A percentile compares a stretch with the other conserved stretches of the same genome.
Evolutionary conservation across 176 grass and related monocot species (phyloP).

Genomic region (Neostapfia colusana): DNA sequence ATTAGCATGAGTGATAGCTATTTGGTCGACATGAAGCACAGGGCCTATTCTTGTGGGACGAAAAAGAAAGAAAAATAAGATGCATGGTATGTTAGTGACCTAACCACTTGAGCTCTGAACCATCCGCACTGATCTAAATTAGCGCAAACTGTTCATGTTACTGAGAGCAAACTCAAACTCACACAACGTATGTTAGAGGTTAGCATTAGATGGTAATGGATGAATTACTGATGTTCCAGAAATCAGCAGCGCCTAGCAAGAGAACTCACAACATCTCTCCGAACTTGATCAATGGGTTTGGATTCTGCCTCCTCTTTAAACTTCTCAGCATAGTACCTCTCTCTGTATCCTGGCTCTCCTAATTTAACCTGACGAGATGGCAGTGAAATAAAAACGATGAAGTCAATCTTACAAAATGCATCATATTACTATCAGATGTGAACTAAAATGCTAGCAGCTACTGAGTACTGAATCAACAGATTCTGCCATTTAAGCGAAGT

Average conservation of each 20-base stretch:
- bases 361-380: conserved; percentile 75
- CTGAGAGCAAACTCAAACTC: conserved; percentile 1
- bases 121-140: conserved; percentile 12
- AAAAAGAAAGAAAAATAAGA: no score
- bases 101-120: not conserved
- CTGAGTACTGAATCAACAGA: conserved; percentile 19
- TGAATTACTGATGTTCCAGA: conserved; percentile 15
- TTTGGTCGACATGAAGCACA: not conserved
- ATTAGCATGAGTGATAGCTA: conserved; percentile 4
- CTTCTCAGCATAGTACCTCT: conserved; percentile 91
- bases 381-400: conserved; percentile 27
- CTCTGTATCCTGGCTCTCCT: conserved; percentile 84
- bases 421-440: conserved; percentile 9
- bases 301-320: conserved; percentile 73
- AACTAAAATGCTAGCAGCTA: not conserved
- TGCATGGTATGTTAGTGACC: no score
- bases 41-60: no score
- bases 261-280: conserved; percentile 89
- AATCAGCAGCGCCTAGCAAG: conserved; percentile 19
- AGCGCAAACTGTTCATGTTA: not conserved
- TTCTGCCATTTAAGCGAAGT: conserved; percentile 1
- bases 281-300: conserved; percentile 66
- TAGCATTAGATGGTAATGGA: conserved; percentile 20
- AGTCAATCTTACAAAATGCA: not conserved
- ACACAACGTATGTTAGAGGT: conserved; percentile 8